Evolutionary conservation across 139 green algal species (phyloP), one percentile per base, ranked within the genome.

Genomic region (Closterium sp.): DNA sequence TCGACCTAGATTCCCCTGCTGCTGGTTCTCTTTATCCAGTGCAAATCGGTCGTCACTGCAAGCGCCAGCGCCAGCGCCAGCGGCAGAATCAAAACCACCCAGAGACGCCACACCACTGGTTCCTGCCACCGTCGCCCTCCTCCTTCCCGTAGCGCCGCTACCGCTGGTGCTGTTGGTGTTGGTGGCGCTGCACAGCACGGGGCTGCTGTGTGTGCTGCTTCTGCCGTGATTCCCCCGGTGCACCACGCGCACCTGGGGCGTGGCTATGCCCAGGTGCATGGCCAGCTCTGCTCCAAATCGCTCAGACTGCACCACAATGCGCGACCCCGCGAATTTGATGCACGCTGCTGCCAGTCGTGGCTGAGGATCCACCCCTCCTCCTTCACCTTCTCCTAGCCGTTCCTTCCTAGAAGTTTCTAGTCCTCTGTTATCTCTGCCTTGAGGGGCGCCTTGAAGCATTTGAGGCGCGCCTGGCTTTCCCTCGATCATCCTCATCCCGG

Each of bases 211-310:
- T 0, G 62, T 79, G 62, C 62, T 79, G 62, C 62, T 79, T 24
- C 62, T 79, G 62, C 62, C 62, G 62, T 79, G 62, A 79, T 79
- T 79, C 19, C 62, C 62, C 19, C 62, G 1, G 62, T 79, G 62
- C 62, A 79, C 62, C 62, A 79, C 62, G 17, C 62, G 62, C 13
- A 79, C 62, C 62, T 92, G 91, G 7, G 91, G 91, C 45, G 91
- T 91, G 31, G 91, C 86, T 2, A 93, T 88, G 2, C n/a, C 24
- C 7, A 93, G 29, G 32, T 93, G 70, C 70, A 28, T 28, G 31
- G 91, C 91, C 42, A 93, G 86, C 70, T 93, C 91, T 30, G 30
- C 70, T 32, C 91, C 91, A 19, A 93, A 86, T 22, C 84, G 50
- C 88, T 93, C 70, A 1, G 86, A 62, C 85, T 93, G 91, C 22